Percentiles rank a stretch among this genome's conserved stretches.
Conservation (phyloP, 2,329 filamentous ascomycete genomes). For the Hortaea werneckii region DNA sequence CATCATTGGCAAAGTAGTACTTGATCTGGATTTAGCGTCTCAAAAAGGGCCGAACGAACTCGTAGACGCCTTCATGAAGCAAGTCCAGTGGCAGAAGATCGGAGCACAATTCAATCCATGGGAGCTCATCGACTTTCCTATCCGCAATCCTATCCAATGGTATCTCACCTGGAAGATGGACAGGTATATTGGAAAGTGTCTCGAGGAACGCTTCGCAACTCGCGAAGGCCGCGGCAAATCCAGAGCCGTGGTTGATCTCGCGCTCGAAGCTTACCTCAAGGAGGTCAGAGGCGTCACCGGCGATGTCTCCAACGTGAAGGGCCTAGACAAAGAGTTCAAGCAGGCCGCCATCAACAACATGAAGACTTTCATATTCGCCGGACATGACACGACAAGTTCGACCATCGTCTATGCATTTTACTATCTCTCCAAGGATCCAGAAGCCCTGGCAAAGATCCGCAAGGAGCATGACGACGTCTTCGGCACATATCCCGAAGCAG, state of each 20-base stretch:
- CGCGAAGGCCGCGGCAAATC: conserved; percentile 21
- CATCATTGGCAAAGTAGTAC: conserved; percentile 32
- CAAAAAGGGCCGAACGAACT: conserved; percentile 27
- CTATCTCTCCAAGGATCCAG: conserved; percentile 28
- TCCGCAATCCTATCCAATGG: conserved; percentile 22
- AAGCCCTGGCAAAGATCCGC: conserved; percentile 26
- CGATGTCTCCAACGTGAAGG: conserved; percentile 14
- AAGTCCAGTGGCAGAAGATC: conserved; percentile 26
- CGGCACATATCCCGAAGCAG: conserved; percentile 28
- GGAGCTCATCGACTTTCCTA: conserved; percentile 27
- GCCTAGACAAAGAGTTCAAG: conserved; percentile 28
- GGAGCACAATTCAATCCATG: conserved; percentile 27
- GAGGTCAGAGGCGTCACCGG: conserved; percentile 23
- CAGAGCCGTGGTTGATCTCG: conserved; percentile 27
- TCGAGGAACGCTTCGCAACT: conserved; percentile 29
- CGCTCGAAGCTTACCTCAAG: conserved; percentile 29
- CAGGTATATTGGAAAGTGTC: conserved; percentile 22
- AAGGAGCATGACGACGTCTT: conserved; percentile 46
- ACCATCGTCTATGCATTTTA: conserved; percentile 30
- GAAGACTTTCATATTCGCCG: conserved; percentile 34
- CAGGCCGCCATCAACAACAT: conserved; percentile 26
- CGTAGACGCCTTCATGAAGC: conserved; percentile 26
- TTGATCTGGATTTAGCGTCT: conserved; percentile 29
- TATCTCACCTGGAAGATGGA: conserved; percentile 30
- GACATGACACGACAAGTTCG: conserved; percentile 33